Evolutionary conservation across 2,329 filamentous ascomycete genomes (phyloP).

Genomic region (Mycosphaerella arachidis): DNA sequence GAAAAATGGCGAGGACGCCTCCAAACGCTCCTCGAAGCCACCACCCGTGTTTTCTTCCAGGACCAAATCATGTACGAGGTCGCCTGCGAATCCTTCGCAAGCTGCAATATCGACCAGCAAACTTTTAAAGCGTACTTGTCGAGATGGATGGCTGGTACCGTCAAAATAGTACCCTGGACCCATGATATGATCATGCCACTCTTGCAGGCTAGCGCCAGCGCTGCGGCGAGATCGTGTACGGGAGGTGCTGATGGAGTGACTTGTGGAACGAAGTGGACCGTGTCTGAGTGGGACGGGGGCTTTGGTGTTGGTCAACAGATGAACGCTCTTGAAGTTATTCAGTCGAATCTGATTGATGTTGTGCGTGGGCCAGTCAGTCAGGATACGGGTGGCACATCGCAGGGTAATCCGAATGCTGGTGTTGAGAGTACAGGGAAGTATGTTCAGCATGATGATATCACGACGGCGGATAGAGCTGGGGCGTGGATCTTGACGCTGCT

Average conservation of each 20-base stretch:
- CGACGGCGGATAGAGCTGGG: constrained; percentile 21
- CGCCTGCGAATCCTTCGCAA: constrained; percentile 39
- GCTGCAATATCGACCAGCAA: constrained; percentile 44
- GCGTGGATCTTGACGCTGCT: constrained; percentile 20
- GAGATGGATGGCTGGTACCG: constrained; percentile 51
- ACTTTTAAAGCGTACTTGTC: constrained; percentile 47
- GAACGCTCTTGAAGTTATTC: constrained; percentile 51
- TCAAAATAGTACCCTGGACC: constrained; percentile 56
- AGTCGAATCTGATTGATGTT: constrained; percentile 38
- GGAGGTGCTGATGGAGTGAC: constrained; percentile 42
- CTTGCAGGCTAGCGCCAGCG: constrained; percentile 49
- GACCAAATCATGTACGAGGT: constrained; percentile 44
- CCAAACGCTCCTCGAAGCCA: constrained; percentile 24
- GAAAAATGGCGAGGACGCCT: constrained; percentile 22
- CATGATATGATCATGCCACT: constrained; percentile 48
- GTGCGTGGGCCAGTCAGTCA: constrained; percentile 44
- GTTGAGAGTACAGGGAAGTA: constrained; percentile 18
- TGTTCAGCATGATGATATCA: constrained; percentile 24
- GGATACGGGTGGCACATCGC: constrained; percentile 43
- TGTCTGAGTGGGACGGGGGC: constrained; percentile 41
- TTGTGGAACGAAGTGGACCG: constrained; percentile 43
- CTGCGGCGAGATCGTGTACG: constrained; percentile 49
- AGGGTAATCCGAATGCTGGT: constrained; percentile 16
- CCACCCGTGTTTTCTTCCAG: constrained; percentile 38
- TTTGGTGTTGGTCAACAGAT: constrained; percentile 55